These are phyloP conservation scores for Aspergillus caelatus DNA, from an alignment of 2,329 filamentous ascomycete species.

Conservation along the genomic window DNA sequence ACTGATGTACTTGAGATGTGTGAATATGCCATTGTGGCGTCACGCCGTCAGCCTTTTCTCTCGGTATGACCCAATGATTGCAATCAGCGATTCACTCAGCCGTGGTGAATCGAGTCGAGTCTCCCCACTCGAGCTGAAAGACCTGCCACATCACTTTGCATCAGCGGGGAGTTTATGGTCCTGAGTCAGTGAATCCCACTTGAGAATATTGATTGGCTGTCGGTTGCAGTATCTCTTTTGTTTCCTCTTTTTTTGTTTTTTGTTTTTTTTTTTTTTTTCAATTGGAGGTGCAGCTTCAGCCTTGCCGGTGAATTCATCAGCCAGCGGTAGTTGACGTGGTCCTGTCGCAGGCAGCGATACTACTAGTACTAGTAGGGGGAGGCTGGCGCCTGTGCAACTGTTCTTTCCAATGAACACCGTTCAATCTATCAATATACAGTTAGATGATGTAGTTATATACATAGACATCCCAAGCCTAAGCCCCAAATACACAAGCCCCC, in stretches of 20 bases:
- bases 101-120: not conserved
- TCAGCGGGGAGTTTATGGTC: not conserved
- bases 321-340: not conserved
- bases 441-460: not conserved
- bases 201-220: not conserved
- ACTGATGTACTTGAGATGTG: not conserved
- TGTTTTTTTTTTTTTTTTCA: no score
- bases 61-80: not conserved
- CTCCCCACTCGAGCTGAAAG: not conserved
- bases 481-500: not conserved
- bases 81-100: not conserved
- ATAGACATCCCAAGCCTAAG: not conserved
- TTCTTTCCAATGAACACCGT: not conserved
- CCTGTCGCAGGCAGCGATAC: not conserved
- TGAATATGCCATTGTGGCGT: not conserved
- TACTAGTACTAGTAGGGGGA: no score
- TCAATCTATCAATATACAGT: not conserved
- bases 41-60: not conserved
- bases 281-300: not conserved
- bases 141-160: not conserved
- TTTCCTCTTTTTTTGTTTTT: no score
- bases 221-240: not conserved
- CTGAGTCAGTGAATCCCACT: not conserved
- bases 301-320: not conserved
- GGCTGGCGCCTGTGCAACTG: not conserved